Evolutionary conservation across 371 early-diverging fungal species (phyloP).

Genomic region (Haplosporangium sp.): DNA sequence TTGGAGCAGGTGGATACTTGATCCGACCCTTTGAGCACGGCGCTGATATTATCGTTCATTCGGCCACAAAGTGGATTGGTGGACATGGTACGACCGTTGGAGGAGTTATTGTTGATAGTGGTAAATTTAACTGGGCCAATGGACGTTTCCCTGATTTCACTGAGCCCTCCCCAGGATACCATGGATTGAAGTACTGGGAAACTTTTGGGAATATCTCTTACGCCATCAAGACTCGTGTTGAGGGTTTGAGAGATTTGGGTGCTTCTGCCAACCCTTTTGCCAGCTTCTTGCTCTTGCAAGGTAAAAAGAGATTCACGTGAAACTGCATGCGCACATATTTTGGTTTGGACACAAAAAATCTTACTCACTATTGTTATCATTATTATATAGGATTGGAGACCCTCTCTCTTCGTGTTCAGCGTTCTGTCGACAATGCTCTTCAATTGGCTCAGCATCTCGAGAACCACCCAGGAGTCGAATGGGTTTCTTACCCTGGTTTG

Average conservation of each 20-base stretch:
- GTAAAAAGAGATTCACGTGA: slow-evolving; percentile 40
- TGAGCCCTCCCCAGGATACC: slow-evolving; percentile 85
- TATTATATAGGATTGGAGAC: slow-evolving; percentile 75
- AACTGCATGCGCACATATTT: neutral
- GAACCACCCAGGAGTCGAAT: slow-evolving; percentile 75
- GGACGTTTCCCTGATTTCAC: slow-evolving; percentile 91
- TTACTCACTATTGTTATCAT: neutral
- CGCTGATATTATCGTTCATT: slow-evolving; percentile 92
- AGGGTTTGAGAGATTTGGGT: slow-evolving; percentile 87
- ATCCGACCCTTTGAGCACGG: slow-evolving; percentile 88
- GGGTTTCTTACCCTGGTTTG: slow-evolving; percentile 91
- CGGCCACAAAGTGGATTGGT: slow-evolving; percentile 94
- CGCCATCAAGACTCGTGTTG: slow-evolving; percentile 80
- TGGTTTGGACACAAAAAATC: neutral
- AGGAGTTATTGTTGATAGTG: slow-evolving; percentile 87
- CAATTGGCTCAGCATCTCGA: slow-evolving; percentile 85
- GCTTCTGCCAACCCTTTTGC: slow-evolving; percentile 89
- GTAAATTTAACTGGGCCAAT: slow-evolving; percentile 89
- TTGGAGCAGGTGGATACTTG: slow-evolving; percentile 93
- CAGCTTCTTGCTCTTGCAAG: slow-evolving; percentile 86
- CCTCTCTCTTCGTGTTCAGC: slow-evolving; percentile 88
- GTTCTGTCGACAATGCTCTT: slow-evolving; percentile 83
- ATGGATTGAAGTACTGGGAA: slow-evolving; percentile 89
- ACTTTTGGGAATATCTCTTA: slow-evolving; percentile 82
- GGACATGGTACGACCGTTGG: slow-evolving; percentile 90